Evolutionary conservation across 1,284 basidiomycete species (phyloP), one percentile per base, ranked within the genome.

Genomic region (Volvariella surrecta): DNA sequence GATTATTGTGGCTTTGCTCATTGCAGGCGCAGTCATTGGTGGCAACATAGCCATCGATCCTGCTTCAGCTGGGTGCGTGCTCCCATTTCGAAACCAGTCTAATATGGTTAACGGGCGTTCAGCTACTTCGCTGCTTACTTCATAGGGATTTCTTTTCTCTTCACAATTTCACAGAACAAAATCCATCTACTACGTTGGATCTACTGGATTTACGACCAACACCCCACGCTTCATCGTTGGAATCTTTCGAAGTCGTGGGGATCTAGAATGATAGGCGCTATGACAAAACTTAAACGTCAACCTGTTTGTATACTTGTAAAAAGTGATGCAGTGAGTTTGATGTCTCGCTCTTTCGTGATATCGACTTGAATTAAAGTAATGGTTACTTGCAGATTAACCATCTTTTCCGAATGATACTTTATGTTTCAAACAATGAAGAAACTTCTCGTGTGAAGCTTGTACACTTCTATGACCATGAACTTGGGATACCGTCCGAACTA

Each of bases 81-180:
- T 31, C 19, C 30, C 43, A 28, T 28, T 28, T 6, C 24, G 6
- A 11, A 28, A 28, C 6, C 24, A 28, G 6, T 11, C 11, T 6
- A 28, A 6, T 11, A 28, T 11, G 11, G 24, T 6, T 28, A 6
- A 28, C 6, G 6, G 6, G 6, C 24, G 11, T 28, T 43, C 48
- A 81, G 81, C n/a, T 77, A 80, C 54, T 82, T 82, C 46, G 62
- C 74, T 0, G 71, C 73, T 0, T 83, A 82, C 51, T 68, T 82
- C 50, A 43, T 73, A 2, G 70, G 58, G 2, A 63, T 83, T 2
- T 48, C 73, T 0, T 32, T 61, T 0, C 42, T 78, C 2, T 76
- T 82, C 52, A 64, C 61, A 1, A 58, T 62, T 8, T 71, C 70
- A 19, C 68, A 74, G 52, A 74, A 73, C 56, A 74, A 78, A 48